phyloP scores from a whole-genome alignment of 2,329 filamentous ascomycete species.

The Colletotrichum truncatum region DNA sequence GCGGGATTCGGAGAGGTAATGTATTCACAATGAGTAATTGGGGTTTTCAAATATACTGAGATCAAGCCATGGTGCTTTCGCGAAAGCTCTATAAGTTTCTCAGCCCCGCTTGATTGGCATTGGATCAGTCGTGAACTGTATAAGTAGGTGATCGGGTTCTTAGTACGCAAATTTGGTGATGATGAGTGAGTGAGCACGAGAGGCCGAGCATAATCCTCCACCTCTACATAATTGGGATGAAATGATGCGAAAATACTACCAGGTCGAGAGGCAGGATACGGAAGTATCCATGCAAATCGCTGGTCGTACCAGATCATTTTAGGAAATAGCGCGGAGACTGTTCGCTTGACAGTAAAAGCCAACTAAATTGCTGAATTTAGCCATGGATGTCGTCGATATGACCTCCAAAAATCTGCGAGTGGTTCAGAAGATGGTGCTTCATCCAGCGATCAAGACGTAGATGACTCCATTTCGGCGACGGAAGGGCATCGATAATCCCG shows the following conservation, averaged over 20 bases:
- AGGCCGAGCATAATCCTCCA: neutral
- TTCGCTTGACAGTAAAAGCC: no score
- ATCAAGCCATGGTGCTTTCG: neutral
- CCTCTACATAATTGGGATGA: no score
- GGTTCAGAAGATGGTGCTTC: neutral
- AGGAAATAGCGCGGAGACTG: no score
- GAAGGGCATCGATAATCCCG: constrained; percentile 17
- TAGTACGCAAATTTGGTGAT: neutral
- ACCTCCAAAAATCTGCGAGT: neutral
- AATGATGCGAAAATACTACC: no score
- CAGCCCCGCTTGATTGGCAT: neutral
- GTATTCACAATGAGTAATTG: neutral
- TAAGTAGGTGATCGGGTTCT: neutral
- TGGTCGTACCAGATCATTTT: no score
- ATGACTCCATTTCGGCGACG: neutral
- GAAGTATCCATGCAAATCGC: no score
- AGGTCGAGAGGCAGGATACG: no score
- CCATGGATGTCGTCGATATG: neutral
- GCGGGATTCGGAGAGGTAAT: no score
- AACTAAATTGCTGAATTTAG: neutral
- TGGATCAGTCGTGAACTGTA: neutral
- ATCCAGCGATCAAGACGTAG: constrained; percentile 18
- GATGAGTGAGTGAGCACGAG: neutral
- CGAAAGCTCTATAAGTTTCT: neutral
- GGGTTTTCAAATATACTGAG: neutral